phyloP scores from a whole-genome alignment of 306 rosid species.

The Glycyrrhiza uralensis region DNA sequence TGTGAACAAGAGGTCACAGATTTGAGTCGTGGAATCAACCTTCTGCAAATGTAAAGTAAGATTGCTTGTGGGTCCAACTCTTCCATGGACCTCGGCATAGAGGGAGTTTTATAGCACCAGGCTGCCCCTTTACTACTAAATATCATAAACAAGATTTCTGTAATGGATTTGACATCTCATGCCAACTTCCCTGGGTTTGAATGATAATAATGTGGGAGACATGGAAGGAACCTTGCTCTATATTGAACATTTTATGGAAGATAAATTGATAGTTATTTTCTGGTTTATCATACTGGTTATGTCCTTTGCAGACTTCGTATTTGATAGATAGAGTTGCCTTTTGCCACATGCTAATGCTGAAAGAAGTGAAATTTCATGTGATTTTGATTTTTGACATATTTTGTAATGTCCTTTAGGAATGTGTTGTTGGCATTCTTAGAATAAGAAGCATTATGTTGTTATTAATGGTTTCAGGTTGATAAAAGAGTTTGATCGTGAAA shows the following conservation, averaged over 20 bases:
- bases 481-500: slow-evolving; percentile 91
- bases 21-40: background rate
- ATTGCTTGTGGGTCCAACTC: background rate
- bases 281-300: slow-evolving; percentile 17
- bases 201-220: background rate
- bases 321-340: background rate
- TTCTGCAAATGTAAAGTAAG: background rate
- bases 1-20: background rate
- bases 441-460: slow-evolving; percentile 10
- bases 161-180: background rate
- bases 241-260: background rate
- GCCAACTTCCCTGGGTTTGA: slow-evolving; percentile 7
- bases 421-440: background rate
- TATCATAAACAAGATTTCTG: background rate
- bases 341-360: background rate
- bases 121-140: background rate
- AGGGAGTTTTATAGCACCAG: background rate
- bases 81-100: background rate
- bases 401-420: background rate
- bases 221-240: background rate
- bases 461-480: slow-evolving; percentile 57
- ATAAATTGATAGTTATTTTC: background rate
- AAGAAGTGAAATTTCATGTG: background rate
- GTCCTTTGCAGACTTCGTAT: background rate
- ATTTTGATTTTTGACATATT: slow-evolving; percentile 11